phyloP scores from a whole-genome alignment of 345 rosid genomes.

The Zanthoxylum bungeanum region DNA sequence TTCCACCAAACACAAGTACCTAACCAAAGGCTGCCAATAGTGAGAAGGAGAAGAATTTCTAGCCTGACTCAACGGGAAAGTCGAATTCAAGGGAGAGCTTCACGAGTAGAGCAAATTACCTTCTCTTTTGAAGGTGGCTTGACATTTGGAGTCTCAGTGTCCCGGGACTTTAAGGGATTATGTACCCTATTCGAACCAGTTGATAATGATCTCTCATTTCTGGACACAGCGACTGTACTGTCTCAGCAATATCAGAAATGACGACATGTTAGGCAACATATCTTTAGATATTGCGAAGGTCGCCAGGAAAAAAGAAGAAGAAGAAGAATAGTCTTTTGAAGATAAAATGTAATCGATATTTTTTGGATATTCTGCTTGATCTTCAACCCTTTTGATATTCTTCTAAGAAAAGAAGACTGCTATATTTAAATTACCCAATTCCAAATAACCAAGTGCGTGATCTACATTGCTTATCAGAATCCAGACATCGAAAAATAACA shows the following conservation, averaged over 20 bases:
- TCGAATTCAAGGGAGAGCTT: background rate
- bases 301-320: background rate
- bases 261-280: background rate
- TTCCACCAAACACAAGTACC: conserved; percentile 43
- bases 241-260: background rate
- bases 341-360: background rate
- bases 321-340: too few species aligned
- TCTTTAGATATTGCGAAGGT: background rate
- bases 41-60: background rate
- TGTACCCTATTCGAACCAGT: conserved; percentile 15
- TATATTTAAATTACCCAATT: background rate
- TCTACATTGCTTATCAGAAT: background rate
- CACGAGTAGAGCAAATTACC: conserved; percentile 18
- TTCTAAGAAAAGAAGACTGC: background rate
- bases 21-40: conserved; percentile 12
- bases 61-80: background rate
- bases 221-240: conserved; percentile 13
- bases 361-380: background rate
- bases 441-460: background rate
- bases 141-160: conserved; percentile 11
- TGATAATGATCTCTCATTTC: conserved; percentile 24
- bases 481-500: background rate
- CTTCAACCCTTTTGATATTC: background rate
- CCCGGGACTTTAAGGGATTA: conserved; percentile 14
- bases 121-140: conserved; percentile 11